Base-by-base conservation (phyloP, 2,329 filamentous ascomycete genomes). In the Arthrinium puccinioides region DNA sequence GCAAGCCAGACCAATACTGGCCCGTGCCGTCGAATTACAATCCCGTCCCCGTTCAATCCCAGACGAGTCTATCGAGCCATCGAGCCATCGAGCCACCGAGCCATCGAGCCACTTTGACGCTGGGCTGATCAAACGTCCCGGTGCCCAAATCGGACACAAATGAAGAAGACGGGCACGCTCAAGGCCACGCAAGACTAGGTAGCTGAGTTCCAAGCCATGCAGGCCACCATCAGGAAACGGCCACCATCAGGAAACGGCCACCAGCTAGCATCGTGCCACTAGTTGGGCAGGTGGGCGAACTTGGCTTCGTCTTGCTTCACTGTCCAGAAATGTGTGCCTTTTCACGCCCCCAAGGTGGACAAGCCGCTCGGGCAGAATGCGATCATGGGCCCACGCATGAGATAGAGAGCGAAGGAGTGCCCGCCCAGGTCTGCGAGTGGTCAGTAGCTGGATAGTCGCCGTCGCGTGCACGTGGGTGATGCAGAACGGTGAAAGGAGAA, bases 401-500 rank as follows among this genome's bases (percentile, higher is more conserved):
- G 33, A 19, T 36, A 36, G 24, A 36, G 33, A 24, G 33, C 24
- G 33, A 36, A 36, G 24, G 33, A 36, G 33, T 36, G 33, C 10
- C 15, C 11, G n/a, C 33, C 33, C 2, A 36, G 33, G 14, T 36
- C 33, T 36, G 24, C 3, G 14, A 16, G 13, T 11, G 13, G n/a
- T 25, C 23, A 9, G 18, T 7, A 32, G 14, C 8, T 25, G 13
- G 13, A 13, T 25, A 25, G 8, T 25, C 23, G 13, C 23, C n/a
- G n/a, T n/a, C 8, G 23, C 9, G 23, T 25, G 13, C 9, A 25
- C 13, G 4, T 18, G n/a, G 7, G 6, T 10, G 11, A 10, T 9
- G 4, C 16, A 4, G 6, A 15, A 8, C 6, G 5, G 7, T 18
- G 6, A 19, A 5, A 18, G 27, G 15, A 11, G 4, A 19, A 11